Conservation (phyloP, 805 yeast genomes). For the Cyberlindnera meyerae region DNA sequence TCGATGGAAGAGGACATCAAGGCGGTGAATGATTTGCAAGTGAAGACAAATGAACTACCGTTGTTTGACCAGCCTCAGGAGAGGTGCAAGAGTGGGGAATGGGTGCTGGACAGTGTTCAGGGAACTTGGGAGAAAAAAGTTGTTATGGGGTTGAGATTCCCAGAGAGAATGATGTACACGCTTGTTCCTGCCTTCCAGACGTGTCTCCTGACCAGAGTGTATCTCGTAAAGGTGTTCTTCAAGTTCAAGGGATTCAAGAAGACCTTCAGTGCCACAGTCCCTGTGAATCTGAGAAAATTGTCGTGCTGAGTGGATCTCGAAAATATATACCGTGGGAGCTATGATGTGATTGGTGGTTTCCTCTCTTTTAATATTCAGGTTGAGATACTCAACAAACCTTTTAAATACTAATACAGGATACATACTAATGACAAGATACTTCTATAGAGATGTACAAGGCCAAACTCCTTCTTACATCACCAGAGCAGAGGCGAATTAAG, state of each 20-base stretch:
- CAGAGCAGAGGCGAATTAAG: no score
- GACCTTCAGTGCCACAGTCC: constrained; percentile 29
- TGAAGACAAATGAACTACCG: constrained; percentile 8
- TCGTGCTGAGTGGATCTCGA: constrained; percentile 13
- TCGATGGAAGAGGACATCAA: constrained; percentile 16
- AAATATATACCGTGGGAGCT: not conserved
- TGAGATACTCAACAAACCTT: no score
- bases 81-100: constrained; percentile 19
- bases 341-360: no score
- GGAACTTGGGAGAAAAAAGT: constrained; percentile 22
- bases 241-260: constrained; percentile 29
- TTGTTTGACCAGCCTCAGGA: constrained; percentile 20
- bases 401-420: no score
- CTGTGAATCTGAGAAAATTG: constrained; percentile 30
- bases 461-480: no score
- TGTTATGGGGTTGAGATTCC: constrained; percentile 37
- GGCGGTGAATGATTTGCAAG: constrained; percentile 18
- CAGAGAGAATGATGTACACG: constrained; percentile 42
- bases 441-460: no score
- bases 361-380: no score
- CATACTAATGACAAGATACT: no score
- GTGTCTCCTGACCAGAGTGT: constrained; percentile 56
- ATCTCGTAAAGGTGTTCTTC: constrained; percentile 45
- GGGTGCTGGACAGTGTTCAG: constrained; percentile 7
- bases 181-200: constrained; percentile 59